phyloP scores from a whole-genome alignment of 2,329 filamentous ascomycete species.

The Sclerotinia minor region DNA sequence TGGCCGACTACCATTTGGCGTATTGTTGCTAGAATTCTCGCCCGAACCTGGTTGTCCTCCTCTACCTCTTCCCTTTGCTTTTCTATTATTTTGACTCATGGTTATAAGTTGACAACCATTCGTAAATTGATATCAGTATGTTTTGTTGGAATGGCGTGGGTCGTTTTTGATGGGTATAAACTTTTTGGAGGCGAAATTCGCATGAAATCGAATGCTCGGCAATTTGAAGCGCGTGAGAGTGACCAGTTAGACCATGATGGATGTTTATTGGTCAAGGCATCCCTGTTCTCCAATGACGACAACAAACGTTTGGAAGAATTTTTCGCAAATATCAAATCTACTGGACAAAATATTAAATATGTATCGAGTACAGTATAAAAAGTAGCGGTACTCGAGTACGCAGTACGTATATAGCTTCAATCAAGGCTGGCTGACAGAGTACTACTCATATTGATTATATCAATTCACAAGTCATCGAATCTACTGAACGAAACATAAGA shows the following conservation, averaged over 20 bases:
- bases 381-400: no score
- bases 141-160: slow-evolving; percentile 3
- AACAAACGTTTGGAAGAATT: slow-evolving; percentile 5
- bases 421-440: not conserved
- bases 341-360: not conserved
- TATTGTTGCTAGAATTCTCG: slow-evolving; percentile 19
- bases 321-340: slow-evolving; percentile 3
- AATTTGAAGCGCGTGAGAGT: slow-evolving; percentile 14
- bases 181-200: slow-evolving; percentile 23
- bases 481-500: no score
- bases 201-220: slow-evolving; percentile 18
- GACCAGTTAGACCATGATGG: not conserved
- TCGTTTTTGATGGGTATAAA: slow-evolving; percentile 20
- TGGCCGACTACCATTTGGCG: slow-evolving; percentile 45
- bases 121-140: slow-evolving; percentile 14
- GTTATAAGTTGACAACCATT: slow-evolving; percentile 38
- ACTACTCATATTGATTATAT: no score
- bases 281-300: slow-evolving; percentile 17
- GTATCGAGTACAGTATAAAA: no score
- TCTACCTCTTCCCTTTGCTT: slow-evolving; percentile 48
- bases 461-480: no score
- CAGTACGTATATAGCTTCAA: not conserved
- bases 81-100: slow-evolving; percentile 63
- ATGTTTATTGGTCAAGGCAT: slow-evolving; percentile 20
- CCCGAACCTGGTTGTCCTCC: slow-evolving; percentile 31